These are phyloP conservation scores for Tephrocybe sp. DNA, from an alignment of 768 basidiomycete genomes.

Conservation along the genomic window DNA sequence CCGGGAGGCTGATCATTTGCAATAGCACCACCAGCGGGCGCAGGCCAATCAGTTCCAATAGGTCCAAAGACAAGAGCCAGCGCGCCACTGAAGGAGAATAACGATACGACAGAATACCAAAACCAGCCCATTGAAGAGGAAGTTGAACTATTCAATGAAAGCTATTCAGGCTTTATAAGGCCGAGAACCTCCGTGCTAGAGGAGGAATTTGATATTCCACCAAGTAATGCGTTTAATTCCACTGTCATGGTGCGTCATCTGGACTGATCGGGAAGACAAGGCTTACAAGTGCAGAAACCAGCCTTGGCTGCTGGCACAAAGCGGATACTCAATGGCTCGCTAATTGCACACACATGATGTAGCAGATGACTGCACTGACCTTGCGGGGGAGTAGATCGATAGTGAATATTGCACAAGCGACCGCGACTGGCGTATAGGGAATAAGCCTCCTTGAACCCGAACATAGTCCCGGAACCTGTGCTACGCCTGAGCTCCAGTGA, in stretches of 20 bases:
- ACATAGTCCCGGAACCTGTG: not conserved
- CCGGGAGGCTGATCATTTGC: constrained; percentile 28
- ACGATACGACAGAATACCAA: constrained; percentile 4
- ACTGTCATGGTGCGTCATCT: not conserved
- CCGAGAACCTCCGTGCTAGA: not conserved
- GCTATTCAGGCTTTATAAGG: constrained; percentile 15
- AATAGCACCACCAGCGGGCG: constrained; percentile 24
- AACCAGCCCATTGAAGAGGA: constrained; percentile 16
- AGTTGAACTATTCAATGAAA: not conserved
- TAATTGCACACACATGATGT: constrained; percentile 2
- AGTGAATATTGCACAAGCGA: not conserved
- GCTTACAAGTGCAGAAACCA: constrained; percentile 4
- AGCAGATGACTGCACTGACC: constrained; percentile 7
- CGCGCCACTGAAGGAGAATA: constrained; percentile 5
- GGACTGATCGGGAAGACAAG: constrained; percentile 5
- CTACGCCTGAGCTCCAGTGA: not conserved
- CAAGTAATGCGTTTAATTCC: constrained; percentile 1
- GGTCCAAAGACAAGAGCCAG: constrained; percentile 23
- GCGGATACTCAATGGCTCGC: not conserved
- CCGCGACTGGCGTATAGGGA: not conserved
- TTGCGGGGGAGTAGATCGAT: too few relatives aligned
- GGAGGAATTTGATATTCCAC: constrained; percentile 4
- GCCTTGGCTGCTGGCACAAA: not conserved
- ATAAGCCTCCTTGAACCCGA: not conserved
- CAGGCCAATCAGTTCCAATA: constrained; percentile 24